These are phyloP conservation scores for Thraustochytrium striatum DNA, from an alignment of 352 stramenopile species.

Conservation along the genomic window DNA sequence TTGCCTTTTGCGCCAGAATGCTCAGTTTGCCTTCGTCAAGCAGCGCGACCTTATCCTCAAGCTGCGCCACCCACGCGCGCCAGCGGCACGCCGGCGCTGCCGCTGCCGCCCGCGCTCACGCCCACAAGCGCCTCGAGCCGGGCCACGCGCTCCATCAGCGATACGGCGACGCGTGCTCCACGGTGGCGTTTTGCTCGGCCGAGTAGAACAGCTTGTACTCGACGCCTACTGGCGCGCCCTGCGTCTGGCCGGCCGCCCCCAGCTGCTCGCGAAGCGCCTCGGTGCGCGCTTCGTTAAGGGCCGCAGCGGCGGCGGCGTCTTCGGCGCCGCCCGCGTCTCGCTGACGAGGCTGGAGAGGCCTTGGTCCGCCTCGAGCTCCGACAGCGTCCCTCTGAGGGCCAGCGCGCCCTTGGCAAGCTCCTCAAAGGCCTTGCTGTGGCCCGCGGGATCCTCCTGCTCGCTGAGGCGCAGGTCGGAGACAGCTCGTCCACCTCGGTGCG, in stretches of 20 bases:
- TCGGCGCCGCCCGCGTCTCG: not conserved
- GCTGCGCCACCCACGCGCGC: not conserved
- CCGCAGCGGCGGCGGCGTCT: not conserved
- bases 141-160: conserved; percentile 9
- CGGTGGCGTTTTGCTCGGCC: not conserved
- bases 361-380: not conserved
- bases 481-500: conserved; percentile 25
- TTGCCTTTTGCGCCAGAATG: conserved; percentile 34
- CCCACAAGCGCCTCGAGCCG: conserved; percentile 5
- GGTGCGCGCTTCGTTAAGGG: conserved; percentile 4
- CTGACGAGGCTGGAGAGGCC: not conserved
- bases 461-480: not conserved
- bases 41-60: conserved; percentile 2
- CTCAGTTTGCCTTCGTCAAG: conserved; percentile 33
- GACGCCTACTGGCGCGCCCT: not conserved
- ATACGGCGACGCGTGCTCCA: not conserved
- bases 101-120: not conserved
- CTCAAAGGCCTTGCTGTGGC: conserved; percentile 17
- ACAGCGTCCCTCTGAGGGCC: not conserved
- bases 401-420: not conserved
- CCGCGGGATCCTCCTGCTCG: not conserved
- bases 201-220: conserved; percentile 21
- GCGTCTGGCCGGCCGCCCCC: not conserved
- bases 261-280: conserved; percentile 6
- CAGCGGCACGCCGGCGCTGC: not conserved